phyloP scores from a whole-genome alignment of 2,329 filamentous ascomycete genomes.

The Curvularia hawaiiensis region DNA sequence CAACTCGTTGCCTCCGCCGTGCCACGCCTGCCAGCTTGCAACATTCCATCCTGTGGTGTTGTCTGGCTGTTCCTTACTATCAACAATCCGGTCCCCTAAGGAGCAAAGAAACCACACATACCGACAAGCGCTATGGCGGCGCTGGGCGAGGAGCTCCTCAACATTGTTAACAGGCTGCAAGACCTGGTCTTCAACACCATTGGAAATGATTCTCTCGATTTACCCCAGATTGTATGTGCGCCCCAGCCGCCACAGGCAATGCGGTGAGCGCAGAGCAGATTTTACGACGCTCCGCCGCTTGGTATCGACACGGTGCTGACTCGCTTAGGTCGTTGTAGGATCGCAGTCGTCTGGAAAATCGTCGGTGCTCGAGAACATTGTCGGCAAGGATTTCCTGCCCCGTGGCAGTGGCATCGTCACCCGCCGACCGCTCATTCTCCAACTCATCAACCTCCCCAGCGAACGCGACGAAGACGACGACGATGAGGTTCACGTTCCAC shows the following conservation, averaged over 20 bases:
- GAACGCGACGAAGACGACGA: conserved; percentile 71
- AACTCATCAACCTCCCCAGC: conserved; percentile 93
- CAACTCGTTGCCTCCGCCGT: conserved; percentile 11
- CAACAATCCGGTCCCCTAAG: conserved; percentile 29
- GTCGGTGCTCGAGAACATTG: conserved; percentile 97
- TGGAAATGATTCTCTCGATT: conserved; percentile 95
- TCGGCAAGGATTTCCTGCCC: conserved; percentile 95
- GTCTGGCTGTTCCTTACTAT: conserved; percentile 35
- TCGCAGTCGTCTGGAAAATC: conserved; percentile 99
- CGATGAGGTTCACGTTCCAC: conserved; percentile 68
- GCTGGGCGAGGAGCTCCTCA: conserved; percentile 92
- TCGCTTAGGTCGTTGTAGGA: conserved; percentile 87
- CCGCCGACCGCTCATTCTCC: conserved; percentile 88
- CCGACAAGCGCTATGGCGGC: conserved; percentile 71
- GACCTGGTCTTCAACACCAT: conserved; percentile 99
- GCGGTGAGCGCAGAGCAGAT: conserved; percentile 21
- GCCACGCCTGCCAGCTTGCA: conserved; percentile 10
- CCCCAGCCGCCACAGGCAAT: conserved; percentile 18
- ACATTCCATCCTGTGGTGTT: conserved; percentile 19
- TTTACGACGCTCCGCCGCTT: conserved; percentile 5
- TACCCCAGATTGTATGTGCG: conserved; percentile 96
- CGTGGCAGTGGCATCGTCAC: conserved; percentile 97
- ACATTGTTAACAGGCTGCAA: conserved; percentile 97
- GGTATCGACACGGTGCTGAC: conserved; percentile 21
- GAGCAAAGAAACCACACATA: conserved; percentile 24